Evolutionary conservation across 2,329 filamentous ascomycete genomes (phyloP), one percentile per base, ranked within the genome.

Genomic region (Sphaerostilbella broomeana): DNA sequence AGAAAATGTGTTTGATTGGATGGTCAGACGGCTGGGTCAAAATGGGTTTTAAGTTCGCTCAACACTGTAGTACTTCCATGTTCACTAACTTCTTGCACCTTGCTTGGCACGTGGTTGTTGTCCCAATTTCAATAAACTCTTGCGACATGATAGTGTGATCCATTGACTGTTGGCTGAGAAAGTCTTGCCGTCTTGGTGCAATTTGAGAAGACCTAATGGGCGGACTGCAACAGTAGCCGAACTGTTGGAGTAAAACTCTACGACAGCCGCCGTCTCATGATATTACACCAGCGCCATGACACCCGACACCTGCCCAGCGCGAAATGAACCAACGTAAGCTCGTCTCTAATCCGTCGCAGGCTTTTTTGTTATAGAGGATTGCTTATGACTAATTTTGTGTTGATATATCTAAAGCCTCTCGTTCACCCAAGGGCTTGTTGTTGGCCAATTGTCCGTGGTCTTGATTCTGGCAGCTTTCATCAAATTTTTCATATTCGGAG

Each of bases 401-500:
- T 35, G 12, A 13, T 17, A 21, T 28, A 16, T n/a, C 25, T 6
- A 20, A 25, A 90, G 86, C 27, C 71, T 92, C 51, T 92, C 87
- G 24, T 97, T 97, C 62, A 94, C 87, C 0, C 87, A 95, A 60
- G 92, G 92, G 19, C 83, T 98, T 51, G 79, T 98, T 34, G 73
- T 97, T 21, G 92, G 92, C 35, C 92, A 98, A 62, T 73, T 98
- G 36, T 94, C 88, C 2, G 85, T 98, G 31, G 86, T 95, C 11
- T 69, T 97, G 17, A 73, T 98, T 26, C 79, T 98, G 46, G 89
- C 88, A 48, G 86, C 84, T 51, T 97, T 98, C 65, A 97, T 98
- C 64, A 95, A 95, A 61, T 98, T 95, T 77, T 98, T 98, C 75
- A 97, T 98, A 57, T 97, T 98, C 58, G 92, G 92, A 52, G 92